phyloP scores from a whole-genome alignment of 768 basidiomycete genomes.

The Suillus ampliporus region DNA sequence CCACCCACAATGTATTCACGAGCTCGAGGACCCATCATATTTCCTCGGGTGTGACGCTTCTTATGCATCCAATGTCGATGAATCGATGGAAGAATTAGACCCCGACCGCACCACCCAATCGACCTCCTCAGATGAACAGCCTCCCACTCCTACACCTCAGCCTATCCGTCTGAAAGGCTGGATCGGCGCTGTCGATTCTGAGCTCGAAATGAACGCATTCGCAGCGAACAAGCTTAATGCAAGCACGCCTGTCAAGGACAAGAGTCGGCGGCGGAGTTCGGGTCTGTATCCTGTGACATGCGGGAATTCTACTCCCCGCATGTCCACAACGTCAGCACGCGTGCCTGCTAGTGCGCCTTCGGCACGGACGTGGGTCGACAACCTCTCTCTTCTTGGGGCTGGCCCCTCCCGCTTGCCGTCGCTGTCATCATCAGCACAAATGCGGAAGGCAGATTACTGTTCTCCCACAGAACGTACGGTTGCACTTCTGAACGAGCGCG shows the following conservation, averaged over 20 bases:
- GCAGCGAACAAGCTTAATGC: conserved; percentile 40
- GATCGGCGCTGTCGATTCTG: conserved; percentile 60
- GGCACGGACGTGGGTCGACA: neutral
- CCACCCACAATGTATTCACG: conserved; percentile 58
- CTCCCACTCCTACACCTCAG: conserved; percentile 26
- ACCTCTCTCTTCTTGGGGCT: neutral
- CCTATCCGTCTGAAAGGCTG: conserved; percentile 57
- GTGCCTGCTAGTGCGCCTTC: neutral
- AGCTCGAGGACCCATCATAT: conserved; percentile 47
- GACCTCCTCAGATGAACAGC: conserved; percentile 12
- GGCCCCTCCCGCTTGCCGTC: neutral
- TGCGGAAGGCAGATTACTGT: conserved; percentile 28
- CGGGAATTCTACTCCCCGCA: conserved; percentile 5
- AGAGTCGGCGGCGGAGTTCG: conserved; percentile 8
- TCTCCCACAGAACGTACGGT: conserved; percentile 52
- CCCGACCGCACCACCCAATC: conserved; percentile 3
- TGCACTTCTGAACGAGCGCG: conserved; percentile 61
- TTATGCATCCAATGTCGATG: conserved; percentile 10
- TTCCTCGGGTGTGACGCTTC: conserved; percentile 20
- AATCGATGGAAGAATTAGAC: conserved; percentile 7
- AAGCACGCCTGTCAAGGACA: conserved; percentile 34
- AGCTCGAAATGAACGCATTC: conserved; percentile 56
- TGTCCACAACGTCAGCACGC: neutral
- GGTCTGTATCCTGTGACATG: neutral
- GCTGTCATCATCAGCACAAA: neutral